Conservation (phyloP, 306 rosid genomes). For the Senna tora region DNA sequence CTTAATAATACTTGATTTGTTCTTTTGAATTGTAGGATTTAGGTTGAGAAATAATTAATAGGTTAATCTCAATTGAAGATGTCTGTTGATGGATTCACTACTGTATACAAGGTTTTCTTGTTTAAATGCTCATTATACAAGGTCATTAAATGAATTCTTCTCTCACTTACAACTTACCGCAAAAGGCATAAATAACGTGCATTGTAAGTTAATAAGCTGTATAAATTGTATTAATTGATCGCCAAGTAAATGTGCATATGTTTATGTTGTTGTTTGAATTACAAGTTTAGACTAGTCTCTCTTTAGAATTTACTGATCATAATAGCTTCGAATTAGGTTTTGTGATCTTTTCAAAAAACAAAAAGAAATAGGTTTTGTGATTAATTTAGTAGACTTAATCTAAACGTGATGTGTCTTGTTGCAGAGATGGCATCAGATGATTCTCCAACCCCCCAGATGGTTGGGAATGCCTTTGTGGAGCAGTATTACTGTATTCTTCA, state of each 20-base stretch:
- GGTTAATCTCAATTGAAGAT: no score
- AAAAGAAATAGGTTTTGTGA: background rate
- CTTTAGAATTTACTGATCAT: background rate
- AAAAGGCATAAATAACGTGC: background rate
- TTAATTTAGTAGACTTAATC: background rate
- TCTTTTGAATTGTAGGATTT: background rate
- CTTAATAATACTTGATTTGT: no score
- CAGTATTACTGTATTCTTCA: conserved; percentile 56
- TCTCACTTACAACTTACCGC: background rate
- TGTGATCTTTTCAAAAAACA: no score
- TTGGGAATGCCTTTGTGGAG: conserved; percentile 63
- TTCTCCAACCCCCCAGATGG: conserved; percentile 45
- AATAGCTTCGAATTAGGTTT: background rate
- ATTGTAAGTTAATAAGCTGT: background rate
- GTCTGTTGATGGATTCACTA: no score
- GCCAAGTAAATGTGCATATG: conserved; percentile 9
- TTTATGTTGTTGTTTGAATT: background rate
- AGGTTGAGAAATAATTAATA: no score
- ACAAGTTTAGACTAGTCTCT: background rate
- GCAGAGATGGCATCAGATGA: conserved; percentile 64
- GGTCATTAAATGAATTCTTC: background rate
- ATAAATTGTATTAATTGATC: background rate
- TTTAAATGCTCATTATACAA: background rate
- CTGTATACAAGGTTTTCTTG: background rate
- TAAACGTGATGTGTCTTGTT: background rate